Evolutionary conservation across 2,329 filamentous ascomycete genomes (phyloP).

Genomic region (Catunica adiposa): DNA sequence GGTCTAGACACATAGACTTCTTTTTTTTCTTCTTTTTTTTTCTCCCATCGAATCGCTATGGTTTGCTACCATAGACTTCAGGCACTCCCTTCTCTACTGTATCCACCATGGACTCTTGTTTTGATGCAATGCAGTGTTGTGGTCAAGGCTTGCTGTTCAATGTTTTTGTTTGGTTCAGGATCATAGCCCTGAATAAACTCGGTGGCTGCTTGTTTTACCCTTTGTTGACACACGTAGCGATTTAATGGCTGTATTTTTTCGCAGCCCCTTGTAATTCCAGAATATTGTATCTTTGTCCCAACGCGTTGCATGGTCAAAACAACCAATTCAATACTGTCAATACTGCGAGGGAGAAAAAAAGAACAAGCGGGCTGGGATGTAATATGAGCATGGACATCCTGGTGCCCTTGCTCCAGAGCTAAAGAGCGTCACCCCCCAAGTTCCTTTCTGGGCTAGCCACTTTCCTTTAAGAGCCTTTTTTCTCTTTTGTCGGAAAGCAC

Average conservation of each 20-base stretch:
- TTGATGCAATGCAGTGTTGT: background rate
- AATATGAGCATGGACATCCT: background rate
- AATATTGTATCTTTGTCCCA: background rate
- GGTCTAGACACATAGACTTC: too few relatives aligned
- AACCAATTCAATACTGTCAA: background rate
- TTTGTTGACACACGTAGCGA: background rate
- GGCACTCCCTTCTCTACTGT: too few relatives aligned
- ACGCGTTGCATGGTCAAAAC: background rate
- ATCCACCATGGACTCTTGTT: background rate
- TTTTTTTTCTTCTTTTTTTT: too few relatives aligned
- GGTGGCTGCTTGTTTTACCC: background rate
- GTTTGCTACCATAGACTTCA: too few relatives aligned
- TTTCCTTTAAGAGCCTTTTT: background rate
- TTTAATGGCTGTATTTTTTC: background rate
- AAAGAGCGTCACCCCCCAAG: background rate
- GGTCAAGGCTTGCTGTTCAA: conserved; percentile 1
- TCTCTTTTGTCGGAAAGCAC: background rate
- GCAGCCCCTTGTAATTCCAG: background rate
- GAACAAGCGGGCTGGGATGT: background rate
- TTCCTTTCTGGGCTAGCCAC: background rate
- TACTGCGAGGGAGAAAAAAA: too few relatives aligned
- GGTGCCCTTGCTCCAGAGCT: background rate
- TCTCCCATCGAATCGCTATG: too few relatives aligned
- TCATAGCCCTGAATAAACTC: background rate
- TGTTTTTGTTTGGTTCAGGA: conserved; percentile 3